These are phyloP conservation scores for Glomus cerebriforme DNA, from an alignment of 192 early-diverging fungal species.

Conservation along the genomic window DNA sequence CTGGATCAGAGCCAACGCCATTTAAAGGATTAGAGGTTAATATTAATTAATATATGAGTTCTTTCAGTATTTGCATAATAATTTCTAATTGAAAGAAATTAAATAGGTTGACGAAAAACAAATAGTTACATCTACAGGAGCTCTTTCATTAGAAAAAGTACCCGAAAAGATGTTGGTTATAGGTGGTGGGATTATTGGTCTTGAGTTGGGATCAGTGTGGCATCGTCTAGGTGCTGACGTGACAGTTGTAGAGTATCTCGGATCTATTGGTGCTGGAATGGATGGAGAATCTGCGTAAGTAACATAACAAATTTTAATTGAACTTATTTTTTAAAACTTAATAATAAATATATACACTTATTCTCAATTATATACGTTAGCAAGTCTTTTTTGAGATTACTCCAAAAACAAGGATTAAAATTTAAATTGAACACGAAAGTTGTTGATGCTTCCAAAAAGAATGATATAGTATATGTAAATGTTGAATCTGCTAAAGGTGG, in stretches of 20 bases:
- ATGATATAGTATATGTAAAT: slow-evolving; percentile 87
- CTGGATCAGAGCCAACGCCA: slow-evolving; percentile 90
- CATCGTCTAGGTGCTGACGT: slow-evolving; percentile 91
- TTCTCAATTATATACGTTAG: slow-evolving; percentile 36
- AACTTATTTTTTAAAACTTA: neutral
- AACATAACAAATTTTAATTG: no score
- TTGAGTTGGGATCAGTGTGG: slow-evolving; percentile 99
- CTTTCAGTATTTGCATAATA: neutral
- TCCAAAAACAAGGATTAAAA: slow-evolving; percentile 96
- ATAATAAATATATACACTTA: no score
- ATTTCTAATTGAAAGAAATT: neutral
- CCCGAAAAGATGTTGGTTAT: slow-evolving; percentile 99
- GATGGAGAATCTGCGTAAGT: slow-evolving; percentile 88
- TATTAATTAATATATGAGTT: neutral
- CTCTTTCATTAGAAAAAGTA: slow-evolving; percentile 88
- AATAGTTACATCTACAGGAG: slow-evolving; percentile 98
- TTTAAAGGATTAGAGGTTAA: slow-evolving; percentile 86
- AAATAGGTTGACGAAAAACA: slow-evolving; percentile 85
- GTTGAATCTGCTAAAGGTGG: slow-evolving; percentile 88
- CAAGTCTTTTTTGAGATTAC: slow-evolving; percentile 88
- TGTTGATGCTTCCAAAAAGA: slow-evolving; percentile 76
- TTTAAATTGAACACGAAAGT: slow-evolving; percentile 99
- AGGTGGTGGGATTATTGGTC: slow-evolving; percentile 98
- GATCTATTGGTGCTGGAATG: slow-evolving; percentile 95
- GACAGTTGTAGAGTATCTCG: slow-evolving; percentile 94